Conservation (phyloP, 1,284 basidiomycete species). For the Irpex rosettiformis region DNA sequence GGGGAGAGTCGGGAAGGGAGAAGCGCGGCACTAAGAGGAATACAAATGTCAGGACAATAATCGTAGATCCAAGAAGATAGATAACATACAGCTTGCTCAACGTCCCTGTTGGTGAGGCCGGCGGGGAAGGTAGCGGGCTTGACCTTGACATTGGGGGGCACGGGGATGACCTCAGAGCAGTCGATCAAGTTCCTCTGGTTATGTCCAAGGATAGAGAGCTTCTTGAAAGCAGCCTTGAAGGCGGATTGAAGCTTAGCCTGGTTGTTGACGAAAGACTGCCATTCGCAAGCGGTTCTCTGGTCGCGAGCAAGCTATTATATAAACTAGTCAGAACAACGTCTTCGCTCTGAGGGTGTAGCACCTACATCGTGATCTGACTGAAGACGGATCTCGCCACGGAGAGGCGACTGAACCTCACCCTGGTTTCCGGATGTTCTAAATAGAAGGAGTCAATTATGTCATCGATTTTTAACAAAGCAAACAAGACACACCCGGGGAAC, state of each 20-base stretch:
- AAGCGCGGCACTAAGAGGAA: neutral
- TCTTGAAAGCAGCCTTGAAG: constrained; percentile 30
- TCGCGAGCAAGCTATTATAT: constrained; percentile 21
- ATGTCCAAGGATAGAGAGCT: constrained; percentile 32
- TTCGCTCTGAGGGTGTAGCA: neutral
- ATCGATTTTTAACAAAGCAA: neutral
- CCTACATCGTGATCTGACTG: constrained; percentile 15
- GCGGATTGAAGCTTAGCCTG: constrained; percentile 25
- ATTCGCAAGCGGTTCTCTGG: constrained; percentile 22
- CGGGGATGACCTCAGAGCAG: constrained; percentile 24
- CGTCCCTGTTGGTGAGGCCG: constrained; percentile 28
- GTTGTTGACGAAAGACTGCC: constrained; percentile 28
- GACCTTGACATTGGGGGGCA: neutral
- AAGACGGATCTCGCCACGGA: constrained; percentile 17
- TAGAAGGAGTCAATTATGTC: neutral
- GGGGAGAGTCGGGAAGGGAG: neutral
- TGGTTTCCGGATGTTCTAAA: constrained; percentile 13
- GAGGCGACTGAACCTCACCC: constrained; percentile 20
- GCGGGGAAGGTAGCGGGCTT: constrained; percentile 15
- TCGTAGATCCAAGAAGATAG: neutral
- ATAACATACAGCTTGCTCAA: constrained; percentile 31
- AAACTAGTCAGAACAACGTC: neutral
- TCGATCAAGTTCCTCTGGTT: constrained; percentile 22
- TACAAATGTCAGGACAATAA: neutral
- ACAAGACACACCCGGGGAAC: constrained; percentile 15